phyloP scores from a whole-genome alignment of 192 early-diverging fungal species.

The Obelidium mucronatum region DNA sequence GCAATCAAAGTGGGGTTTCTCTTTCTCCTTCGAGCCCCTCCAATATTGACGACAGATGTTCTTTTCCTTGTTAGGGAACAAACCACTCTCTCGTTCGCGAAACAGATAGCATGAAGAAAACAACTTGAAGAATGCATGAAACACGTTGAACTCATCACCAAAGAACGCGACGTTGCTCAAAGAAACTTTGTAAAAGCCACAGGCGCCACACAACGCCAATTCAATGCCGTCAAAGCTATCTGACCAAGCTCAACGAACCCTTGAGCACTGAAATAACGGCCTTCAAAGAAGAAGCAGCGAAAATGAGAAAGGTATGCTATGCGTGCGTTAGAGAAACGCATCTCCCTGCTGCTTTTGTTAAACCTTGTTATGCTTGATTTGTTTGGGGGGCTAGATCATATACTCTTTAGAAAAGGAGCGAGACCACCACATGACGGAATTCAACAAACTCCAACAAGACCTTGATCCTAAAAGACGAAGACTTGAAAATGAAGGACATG shows the following conservation, averaged over 20 bases:
- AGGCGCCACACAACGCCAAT: conserved; percentile 57
- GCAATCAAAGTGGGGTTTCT: conserved; percentile 41
- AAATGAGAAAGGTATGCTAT: conserved; percentile 61
- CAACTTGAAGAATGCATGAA: conserved; percentile 49
- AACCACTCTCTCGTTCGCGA: conserved; percentile 51
- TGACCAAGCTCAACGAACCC: conserved; percentile 62
- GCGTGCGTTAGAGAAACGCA: neutral
- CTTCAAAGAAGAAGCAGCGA: conserved; percentile 67
- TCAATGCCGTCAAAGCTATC: conserved; percentile 61
- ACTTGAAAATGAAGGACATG: conserved; percentile 66
- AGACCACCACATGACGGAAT: conserved; percentile 57
- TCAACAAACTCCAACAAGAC: conserved; percentile 33
- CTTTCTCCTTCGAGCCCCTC: conserved; percentile 18
- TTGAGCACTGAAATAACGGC: conserved; percentile 65
- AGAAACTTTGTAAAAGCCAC: conserved; percentile 67
- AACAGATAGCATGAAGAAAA: conserved; percentile 48
- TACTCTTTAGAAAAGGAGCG: conserved; percentile 66
- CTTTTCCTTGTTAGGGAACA: conserved; percentile 29
- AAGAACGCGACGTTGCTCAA: conserved; percentile 63
- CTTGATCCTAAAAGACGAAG: conserved; percentile 53
- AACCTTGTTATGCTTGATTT: neutral
- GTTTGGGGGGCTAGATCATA: conserved; percentile 53
- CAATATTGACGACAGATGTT: too few relatives aligned
- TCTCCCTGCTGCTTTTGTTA: neutral
- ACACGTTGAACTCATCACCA: conserved; percentile 50